Evolutionary conservation across 441 rosid species (phyloP).

Genomic region (Croton setiger): DNA sequence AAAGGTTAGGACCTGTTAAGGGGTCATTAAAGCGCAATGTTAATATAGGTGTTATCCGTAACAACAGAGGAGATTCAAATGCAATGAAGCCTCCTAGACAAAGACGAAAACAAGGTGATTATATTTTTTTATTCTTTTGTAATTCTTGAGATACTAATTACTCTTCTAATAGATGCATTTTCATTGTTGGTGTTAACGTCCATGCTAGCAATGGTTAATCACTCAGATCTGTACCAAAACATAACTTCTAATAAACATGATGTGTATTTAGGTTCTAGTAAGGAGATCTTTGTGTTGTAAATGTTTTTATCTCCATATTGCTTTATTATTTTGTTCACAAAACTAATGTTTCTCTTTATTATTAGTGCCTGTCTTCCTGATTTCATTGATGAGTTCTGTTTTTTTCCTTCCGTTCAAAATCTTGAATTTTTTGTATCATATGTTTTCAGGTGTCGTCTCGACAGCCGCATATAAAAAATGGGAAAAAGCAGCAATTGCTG

Average conservation of each 20-base stretch:
- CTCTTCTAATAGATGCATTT: not conserved
- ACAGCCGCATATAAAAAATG: constrained; percentile 82
- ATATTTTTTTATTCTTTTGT: constrained; percentile 5
- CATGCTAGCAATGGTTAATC: not conserved
- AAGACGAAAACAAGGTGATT: constrained; percentile 73
- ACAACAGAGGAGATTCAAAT: constrained; percentile 58
- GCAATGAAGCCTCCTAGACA: constrained; percentile 68
- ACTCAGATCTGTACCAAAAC: not conserved
- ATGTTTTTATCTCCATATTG: not conserved
- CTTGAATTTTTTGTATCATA: not conserved
- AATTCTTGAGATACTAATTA: not conserved
- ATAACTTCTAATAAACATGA: not conserved
- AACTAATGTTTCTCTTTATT: not conserved
- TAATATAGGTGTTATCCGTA: constrained; percentile 49
- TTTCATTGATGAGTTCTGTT: constrained; percentile 8
- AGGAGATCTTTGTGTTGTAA: not conserved
- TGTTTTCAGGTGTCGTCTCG: constrained; percentile 33
- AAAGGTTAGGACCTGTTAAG: constrained; percentile 71
- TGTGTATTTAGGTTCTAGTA: not conserved
- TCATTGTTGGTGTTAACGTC: not conserved
- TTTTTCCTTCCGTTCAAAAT: constrained; percentile 1
- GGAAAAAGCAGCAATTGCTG: constrained; percentile 99
- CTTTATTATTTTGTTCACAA: not conserved
- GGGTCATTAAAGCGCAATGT: constrained; percentile 61
- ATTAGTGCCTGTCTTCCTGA: constrained; percentile 2